Conservation (phyloP, 176 grass and related monocot genomes). For the Alopecurus myosuroides region DNA sequence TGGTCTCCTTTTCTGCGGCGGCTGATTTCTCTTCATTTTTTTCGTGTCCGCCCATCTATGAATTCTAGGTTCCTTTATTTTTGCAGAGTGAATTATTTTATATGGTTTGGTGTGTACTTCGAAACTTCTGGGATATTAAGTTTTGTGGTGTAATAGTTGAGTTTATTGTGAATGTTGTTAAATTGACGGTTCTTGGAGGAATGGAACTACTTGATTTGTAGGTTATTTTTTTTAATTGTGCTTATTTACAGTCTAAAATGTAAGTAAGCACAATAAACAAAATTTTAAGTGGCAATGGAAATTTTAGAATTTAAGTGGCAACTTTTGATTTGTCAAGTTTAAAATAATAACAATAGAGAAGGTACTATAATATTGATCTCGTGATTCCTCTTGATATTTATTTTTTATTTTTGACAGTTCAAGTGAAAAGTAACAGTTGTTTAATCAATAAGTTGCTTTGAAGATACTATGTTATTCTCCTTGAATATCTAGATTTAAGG, state of each 20-base stretch:
- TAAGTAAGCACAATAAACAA: too few relatives aligned
- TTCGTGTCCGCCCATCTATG: background rate
- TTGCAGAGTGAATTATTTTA: background rate
- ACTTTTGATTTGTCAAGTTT: background rate
- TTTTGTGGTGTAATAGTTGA: background rate
- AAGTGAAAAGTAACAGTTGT: too few relatives aligned
- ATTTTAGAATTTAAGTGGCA: background rate
- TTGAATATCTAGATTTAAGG: too few relatives aligned
- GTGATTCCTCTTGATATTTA: too few relatives aligned
- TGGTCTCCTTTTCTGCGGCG: too few relatives aligned
- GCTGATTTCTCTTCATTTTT: background rate
- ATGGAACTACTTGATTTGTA: background rate
- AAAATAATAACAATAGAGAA: background rate
- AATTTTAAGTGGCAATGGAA: background rate
- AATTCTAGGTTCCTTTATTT: background rate
- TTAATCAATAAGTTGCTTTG: too few relatives aligned
- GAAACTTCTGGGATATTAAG: background rate
- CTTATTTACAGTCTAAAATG: background rate
- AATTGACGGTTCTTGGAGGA: background rate
- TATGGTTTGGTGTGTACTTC: background rate
- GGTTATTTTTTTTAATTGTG: background rate
- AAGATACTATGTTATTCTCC: too few relatives aligned
- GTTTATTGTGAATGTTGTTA: background rate
- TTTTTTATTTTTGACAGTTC: too few relatives aligned
- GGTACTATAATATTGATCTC: too few relatives aligned